Conservation (phyloP, 1,284 basidiomycete species). For the Cystobasidium sp. region DNA sequence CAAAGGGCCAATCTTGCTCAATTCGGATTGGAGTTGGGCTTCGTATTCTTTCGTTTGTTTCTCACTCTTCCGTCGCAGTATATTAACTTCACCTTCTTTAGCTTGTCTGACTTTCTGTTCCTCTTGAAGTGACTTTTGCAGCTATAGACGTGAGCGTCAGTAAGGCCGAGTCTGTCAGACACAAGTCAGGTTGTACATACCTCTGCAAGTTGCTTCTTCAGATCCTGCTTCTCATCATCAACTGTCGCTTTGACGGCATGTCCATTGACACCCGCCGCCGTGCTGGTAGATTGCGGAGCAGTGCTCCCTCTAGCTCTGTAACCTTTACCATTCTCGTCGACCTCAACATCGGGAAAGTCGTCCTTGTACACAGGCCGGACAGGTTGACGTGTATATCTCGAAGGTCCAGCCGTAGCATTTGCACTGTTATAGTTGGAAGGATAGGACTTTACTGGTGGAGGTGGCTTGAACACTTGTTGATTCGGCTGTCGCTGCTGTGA, state of each 20-base stretch:
- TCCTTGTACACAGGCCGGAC: conserved; percentile 1
- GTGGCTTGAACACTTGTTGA: background rate
- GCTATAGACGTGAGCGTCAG: background rate
- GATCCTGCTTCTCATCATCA: conserved; percentile 9
- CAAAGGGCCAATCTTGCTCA: conserved; percentile 4
- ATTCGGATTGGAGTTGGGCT: conserved; percentile 19
- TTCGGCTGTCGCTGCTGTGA: background rate
- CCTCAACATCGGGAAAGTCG: conserved; percentile 18
- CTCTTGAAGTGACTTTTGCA: conserved; percentile 20
- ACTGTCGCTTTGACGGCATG: background rate
- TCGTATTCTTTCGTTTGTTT: conserved; percentile 5
- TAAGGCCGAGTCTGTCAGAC: background rate
- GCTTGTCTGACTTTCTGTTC: conserved; percentile 5
- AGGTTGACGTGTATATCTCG: background rate
- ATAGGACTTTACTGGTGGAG: background rate
- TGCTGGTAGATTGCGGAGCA: background rate
- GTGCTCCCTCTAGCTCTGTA: background rate
- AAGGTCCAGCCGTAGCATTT: conserved; percentile 10
- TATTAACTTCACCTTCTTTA: conserved; percentile 31
- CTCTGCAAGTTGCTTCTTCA: conserved; percentile 11
- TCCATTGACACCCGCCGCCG: background rate
- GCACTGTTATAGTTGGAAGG: background rate
- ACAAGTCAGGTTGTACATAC: background rate
- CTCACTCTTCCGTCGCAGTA: conserved; percentile 7
- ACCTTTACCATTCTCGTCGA: background rate